phyloP scores from a whole-genome alignment of 129 eudicot species.

The Lactuca saligna region DNA sequence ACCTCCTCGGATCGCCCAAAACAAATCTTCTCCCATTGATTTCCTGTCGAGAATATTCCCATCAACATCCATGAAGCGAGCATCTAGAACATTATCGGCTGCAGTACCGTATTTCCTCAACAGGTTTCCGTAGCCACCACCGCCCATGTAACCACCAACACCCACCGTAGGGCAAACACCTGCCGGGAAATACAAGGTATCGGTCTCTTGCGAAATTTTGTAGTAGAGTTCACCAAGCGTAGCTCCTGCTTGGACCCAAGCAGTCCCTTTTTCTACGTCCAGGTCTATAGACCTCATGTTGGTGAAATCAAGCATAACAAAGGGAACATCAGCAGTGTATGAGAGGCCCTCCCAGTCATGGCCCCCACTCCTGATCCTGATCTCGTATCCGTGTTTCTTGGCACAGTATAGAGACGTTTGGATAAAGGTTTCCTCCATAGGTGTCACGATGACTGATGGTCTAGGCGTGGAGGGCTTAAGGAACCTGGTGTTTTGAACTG shows the following conservation, averaged over 20 bases:
- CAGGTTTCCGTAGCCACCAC: constrained; percentile 20
- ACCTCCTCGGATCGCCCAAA: too few species aligned
- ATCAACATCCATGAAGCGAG: constrained; percentile 15
- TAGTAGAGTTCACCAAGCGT: too few species aligned
- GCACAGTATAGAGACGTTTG: too few species aligned
- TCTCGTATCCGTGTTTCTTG: too few species aligned
- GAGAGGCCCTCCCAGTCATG: too few species aligned
- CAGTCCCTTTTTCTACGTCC: not conserved
- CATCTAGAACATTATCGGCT: constrained; percentile 2
- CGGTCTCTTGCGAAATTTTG: not conserved
- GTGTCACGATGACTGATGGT: too few species aligned
- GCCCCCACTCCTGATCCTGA: too few species aligned
- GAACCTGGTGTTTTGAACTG: not conserved
- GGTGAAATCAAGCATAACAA: constrained; percentile 22
- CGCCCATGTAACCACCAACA: constrained; percentile 16
- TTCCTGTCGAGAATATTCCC: not conserved
- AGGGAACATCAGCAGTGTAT: too few species aligned
- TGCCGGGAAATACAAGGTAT: constrained; percentile 18
- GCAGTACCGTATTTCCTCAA: not conserved
- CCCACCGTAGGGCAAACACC: constrained; percentile 26
- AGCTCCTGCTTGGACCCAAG: not conserved
- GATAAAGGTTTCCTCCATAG: too few species aligned
- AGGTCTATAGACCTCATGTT: constrained; percentile 5
- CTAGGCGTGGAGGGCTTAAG: too few species aligned
- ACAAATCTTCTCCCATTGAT: too few species aligned